These are phyloP conservation scores for Boletellus sp. DNA, from an alignment of 768 basidiomycete species.

Conservation along the genomic window DNA sequence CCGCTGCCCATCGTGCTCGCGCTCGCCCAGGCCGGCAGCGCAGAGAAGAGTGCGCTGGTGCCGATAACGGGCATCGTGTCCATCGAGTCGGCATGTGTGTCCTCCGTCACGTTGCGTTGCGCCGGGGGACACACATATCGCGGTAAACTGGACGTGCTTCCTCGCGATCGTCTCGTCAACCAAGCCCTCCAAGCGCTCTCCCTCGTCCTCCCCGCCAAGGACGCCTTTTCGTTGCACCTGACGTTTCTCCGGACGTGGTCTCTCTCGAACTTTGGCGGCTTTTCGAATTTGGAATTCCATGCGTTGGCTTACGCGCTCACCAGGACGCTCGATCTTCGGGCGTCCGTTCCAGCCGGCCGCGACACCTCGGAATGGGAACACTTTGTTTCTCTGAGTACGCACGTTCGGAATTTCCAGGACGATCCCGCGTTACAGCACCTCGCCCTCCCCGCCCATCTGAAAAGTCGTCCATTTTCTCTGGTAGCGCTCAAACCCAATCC, in stretches of 20 bases:
- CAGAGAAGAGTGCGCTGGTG: neutral
- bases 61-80: conserved; percentile 36
- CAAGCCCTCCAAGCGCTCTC: conserved; percentile 64
- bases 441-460: conserved; percentile 30
- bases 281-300: conserved; percentile 51
- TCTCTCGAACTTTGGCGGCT: conserved; percentile 36
- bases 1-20: conserved; percentile 38
- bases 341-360: conserved; percentile 24
- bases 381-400: conserved; percentile 40
- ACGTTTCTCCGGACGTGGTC: conserved; percentile 61
- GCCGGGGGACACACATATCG: conserved; percentile 46
- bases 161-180: conserved; percentile 52
- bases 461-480: conserved; percentile 27
- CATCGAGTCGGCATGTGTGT: conserved; percentile 47
- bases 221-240: conserved; percentile 53
- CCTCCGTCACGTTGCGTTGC: conserved; percentile 51
- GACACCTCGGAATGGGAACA: conserved; percentile 42
- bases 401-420: conserved; percentile 49
- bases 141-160: conserved; percentile 51
- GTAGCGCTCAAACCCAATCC: conserved; percentile 36
- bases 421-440: conserved; percentile 55
- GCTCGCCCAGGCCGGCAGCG: conserved; percentile 9
- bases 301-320: conserved; percentile 54
- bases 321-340: conserved; percentile 39
- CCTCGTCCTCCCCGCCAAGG: conserved; percentile 51